phyloP scores from a whole-genome alignment of 495 filamentous ascomycete genomes.

The Aspergillus cavernicola region DNA sequence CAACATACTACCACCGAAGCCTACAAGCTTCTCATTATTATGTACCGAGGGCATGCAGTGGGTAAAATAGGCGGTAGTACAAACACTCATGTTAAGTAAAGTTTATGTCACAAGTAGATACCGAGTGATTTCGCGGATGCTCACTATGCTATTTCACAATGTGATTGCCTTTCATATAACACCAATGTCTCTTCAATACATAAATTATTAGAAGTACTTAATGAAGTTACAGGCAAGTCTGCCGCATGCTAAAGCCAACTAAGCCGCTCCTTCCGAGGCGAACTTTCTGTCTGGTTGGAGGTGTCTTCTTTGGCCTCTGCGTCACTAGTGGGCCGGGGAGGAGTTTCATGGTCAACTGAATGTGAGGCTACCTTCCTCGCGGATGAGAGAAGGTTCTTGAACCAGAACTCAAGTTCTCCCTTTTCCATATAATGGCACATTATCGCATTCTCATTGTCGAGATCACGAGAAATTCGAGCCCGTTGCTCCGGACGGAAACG shows the following conservation, averaged over 20 bases:
- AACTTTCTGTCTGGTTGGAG: background rate
- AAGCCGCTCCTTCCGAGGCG: slow-evolving; percentile 10
- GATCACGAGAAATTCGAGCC: slow-evolving; percentile 48
- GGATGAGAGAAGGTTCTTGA: slow-evolving; percentile 43
- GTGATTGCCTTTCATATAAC: no score
- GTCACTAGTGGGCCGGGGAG: background rate
- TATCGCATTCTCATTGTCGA: slow-evolving; percentile 49
- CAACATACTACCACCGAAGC: background rate
- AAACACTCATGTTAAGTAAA: background rate
- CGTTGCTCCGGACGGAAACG: slow-evolving; percentile 52
- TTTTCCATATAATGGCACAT: slow-evolving; percentile 53
- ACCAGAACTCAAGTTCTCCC: slow-evolving; percentile 59
- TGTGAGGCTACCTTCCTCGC: slow-evolving; percentile 10
- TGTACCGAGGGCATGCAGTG: no score
- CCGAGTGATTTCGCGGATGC: background rate
- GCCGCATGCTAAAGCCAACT: slow-evolving; percentile 16
- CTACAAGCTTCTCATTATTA: background rate
- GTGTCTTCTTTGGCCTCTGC: background rate
- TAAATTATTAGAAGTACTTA: no score
- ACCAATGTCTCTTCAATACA: no score
- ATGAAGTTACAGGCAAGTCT: background rate
- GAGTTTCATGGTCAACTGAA: background rate
- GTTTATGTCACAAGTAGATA: background rate
- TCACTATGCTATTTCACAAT: background rate
- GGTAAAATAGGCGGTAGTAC: background rate